Percentiles rank a stretch among this genome's conserved stretches.
phyloP scores from a whole-genome alignment of 1,284 basidiomycete genomes.

The Caloboletus firmus region DNA sequence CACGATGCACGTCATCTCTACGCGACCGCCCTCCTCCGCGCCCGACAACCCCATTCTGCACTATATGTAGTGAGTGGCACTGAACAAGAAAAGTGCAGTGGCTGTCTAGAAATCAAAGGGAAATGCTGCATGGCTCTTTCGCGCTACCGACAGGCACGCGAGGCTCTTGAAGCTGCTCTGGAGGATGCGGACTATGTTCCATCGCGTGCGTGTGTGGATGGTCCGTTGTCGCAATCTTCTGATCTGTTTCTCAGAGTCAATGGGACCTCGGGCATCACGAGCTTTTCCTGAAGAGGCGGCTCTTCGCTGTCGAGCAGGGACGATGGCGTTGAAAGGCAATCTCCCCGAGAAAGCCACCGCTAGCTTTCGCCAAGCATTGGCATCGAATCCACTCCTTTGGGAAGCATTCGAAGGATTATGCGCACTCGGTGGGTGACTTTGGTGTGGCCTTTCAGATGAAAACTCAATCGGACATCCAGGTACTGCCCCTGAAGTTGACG shows the following conservation, averaged over 20 bases:
- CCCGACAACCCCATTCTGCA: constrained; percentile 77
- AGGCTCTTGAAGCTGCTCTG: constrained; percentile 64
- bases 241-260: constrained; percentile 45
- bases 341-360: constrained; percentile 67
- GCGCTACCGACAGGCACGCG: constrained; percentile 68
- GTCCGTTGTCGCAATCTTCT: constrained; percentile 11
- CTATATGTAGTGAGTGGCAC: constrained; percentile 66
- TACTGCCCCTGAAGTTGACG: constrained; percentile 63
- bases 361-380: constrained; percentile 74
- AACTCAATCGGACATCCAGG: constrained; percentile 44
- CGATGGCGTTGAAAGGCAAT: constrained; percentile 72
- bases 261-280: constrained; percentile 48
- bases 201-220: constrained; percentile 47
- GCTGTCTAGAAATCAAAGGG: constrained; percentile 78
- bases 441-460: constrained; percentile 1
- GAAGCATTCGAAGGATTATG: constrained; percentile 93
- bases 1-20: constrained; percentile 86
- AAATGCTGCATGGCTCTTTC: constrained; percentile 74
- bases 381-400: constrained; percentile 82
- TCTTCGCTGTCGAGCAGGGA: constrained; percentile 68
- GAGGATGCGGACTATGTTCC: constrained; percentile 51
- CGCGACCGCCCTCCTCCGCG: constrained; percentile 72
- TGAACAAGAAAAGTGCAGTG: constrained; percentile 60
- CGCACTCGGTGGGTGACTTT: constrained; percentile 60
- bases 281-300: constrained; percentile 65